These are phyloP conservation scores for Leptodontidium sp. DNA, from an alignment of 2,329 filamentous ascomycete species.

Conservation along the genomic window DNA sequence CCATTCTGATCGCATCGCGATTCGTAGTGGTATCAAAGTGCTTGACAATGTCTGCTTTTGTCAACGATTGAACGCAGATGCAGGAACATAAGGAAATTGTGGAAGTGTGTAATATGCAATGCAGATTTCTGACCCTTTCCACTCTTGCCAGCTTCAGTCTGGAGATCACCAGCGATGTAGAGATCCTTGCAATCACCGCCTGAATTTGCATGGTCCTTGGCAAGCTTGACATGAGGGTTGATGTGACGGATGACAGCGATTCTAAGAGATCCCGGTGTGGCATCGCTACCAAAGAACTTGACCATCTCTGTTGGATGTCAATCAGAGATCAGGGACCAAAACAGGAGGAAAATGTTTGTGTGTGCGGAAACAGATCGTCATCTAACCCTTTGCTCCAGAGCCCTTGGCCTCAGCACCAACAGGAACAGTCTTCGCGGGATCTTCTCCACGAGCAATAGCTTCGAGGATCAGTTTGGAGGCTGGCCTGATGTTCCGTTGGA, in stretches of 20 bases:
- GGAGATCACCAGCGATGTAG: conserved; percentile 5
- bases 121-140: conserved; percentile 22
- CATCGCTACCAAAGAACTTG: conserved; percentile 62
- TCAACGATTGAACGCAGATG: not conserved
- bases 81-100: conserved; percentile 5
- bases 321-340: not conserved
- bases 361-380: not conserved
- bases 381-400: conserved; percentile 19
- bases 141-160: conserved; percentile 14
- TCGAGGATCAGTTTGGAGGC: conserved; percentile 47
- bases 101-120: conserved; percentile 12
- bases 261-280: conserved; percentile 62
- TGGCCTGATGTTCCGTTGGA: conserved; percentile 47
- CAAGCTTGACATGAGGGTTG: conserved; percentile 59
- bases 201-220: conserved; percentile 53
- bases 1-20: conserved; percentile 7
- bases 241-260: conserved; percentile 62
- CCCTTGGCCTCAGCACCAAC: conserved; percentile 22
- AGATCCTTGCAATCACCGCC: conserved; percentile 52
- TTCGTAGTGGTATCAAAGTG: conserved; percentile 16
- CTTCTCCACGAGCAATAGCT: conserved; percentile 40
- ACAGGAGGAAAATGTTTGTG: not conserved
- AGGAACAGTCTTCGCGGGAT: conserved; percentile 43
- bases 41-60: conserved; percentile 13
- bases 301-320: conserved; percentile 58